Percentiles rank a stretch among this genome's conserved stretches.
These are phyloP conservation scores for Populus euphratica DNA, from an alignment of 345 rosid species.

Conservation along the genomic window DNA sequence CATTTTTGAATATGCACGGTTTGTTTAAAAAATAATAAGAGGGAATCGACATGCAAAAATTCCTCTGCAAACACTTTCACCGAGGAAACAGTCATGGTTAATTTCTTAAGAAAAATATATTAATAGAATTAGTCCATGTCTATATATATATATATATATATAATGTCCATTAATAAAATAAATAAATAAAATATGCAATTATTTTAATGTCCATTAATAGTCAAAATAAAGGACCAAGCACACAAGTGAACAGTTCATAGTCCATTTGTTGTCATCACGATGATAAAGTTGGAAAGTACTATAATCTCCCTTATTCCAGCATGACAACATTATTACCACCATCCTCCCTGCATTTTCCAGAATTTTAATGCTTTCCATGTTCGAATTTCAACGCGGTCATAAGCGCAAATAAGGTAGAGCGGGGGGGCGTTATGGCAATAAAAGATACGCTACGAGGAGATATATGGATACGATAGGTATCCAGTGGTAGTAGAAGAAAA, in stretches of 20 bases:
- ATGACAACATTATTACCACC: not conserved
- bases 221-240: not conserved
- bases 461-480: not conserved
- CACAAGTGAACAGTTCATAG: not conserved
- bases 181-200: too few relatives aligned
- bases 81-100: too few relatives aligned
- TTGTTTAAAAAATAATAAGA: too few relatives aligned
- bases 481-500: not conserved
- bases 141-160: too few relatives aligned
- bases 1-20: too few relatives aligned
- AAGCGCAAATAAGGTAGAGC: not conserved
- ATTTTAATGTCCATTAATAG: too few relatives aligned
- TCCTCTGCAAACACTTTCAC: too few relatives aligned
- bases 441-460: not conserved
- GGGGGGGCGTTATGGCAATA: not conserved
- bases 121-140: too few relatives aligned
- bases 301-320: not conserved
- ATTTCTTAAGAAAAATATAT: too few relatives aligned
- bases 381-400: not conserved
- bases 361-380: not conserved
- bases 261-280: not conserved
- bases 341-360: not conserved
- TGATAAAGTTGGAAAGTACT: not conserved
- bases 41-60: too few relatives aligned
- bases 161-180: too few relatives aligned